Evolutionary conservation across 2,329 filamentous ascomycete genomes (phyloP).

Genomic region (Trichoderma sp.): DNA sequence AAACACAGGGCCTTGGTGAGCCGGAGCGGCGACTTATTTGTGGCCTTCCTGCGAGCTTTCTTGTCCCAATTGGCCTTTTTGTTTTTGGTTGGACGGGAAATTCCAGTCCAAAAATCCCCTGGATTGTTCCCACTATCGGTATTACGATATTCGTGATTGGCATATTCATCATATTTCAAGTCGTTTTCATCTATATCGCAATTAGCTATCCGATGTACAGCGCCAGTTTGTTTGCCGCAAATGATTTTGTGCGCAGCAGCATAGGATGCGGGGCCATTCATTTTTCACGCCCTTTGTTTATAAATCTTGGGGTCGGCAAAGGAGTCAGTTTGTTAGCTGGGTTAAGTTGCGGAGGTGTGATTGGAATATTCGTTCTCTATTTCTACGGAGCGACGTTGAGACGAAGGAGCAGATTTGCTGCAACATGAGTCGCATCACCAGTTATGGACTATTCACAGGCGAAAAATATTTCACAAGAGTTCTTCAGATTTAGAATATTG

Average conservation of each 20-base stretch:
- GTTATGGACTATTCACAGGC: background rate
- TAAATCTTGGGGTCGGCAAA: background rate
- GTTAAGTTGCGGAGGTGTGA: background rate
- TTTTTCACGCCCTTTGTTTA: constrained; percentile 1
- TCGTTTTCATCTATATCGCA: background rate
- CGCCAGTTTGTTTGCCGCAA: constrained; percentile 5
- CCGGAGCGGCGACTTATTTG: background rate
- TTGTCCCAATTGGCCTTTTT: background rate
- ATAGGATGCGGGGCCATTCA: constrained; percentile 3
- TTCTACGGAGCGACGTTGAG: background rate
- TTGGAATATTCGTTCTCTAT: constrained; percentile 2
- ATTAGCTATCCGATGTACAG: constrained; percentile 1
- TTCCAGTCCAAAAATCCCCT: background rate
- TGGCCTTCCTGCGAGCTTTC: background rate
- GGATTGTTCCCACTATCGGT: background rate
- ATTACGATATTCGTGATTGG: background rate
- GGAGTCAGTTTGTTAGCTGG: background rate
- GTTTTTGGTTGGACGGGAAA: constrained; percentile 2
- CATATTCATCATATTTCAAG: background rate
- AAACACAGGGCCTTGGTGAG: background rate
- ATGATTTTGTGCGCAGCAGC: background rate
- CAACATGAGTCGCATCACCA: background rate
- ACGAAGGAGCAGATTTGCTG: background rate
- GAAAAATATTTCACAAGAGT: background rate
- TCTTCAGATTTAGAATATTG: background rate